Percentiles rank a stretch among this genome's conserved stretches.
Conservation (phyloP, 768 basidiomycete species). For the Cystofilobasidium capitatum region DNA sequence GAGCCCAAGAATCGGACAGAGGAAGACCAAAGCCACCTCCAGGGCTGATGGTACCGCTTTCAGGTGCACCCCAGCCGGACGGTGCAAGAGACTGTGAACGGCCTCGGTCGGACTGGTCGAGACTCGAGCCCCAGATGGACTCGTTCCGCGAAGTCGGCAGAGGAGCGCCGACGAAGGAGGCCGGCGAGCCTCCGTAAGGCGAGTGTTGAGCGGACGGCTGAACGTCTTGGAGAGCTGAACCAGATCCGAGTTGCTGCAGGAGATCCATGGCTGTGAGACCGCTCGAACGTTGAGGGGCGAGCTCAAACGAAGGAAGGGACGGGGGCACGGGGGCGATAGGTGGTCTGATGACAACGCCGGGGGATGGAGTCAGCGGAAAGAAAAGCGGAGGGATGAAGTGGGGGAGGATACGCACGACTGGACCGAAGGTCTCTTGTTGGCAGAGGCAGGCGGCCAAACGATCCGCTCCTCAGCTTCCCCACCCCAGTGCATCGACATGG, state of each 20-base stretch:
- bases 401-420: neutral
- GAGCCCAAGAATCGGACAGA: neutral
- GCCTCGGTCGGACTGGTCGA: neutral
- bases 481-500: conserved; percentile 6
- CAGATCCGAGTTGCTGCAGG: neutral
- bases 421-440: neutral
- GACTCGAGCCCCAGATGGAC: neutral
- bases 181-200: neutral
- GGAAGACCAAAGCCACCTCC: neutral
- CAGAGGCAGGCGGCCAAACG: neutral
- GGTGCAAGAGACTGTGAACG: neutral
- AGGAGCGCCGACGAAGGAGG: neutral
- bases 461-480: conserved; percentile 4
- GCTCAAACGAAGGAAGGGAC: neutral
- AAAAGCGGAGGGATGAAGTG: no score
- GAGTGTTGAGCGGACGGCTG: neutral
- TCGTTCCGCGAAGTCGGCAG: neutral
- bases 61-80: neutral
- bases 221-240: neutral
- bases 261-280: neutral
- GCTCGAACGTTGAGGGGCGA: neutral
- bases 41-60: neutral
- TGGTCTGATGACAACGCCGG: no score
- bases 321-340: neutral
- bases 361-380: no score